Conservation (phyloP, 805 yeast species). For the Myxozyma monticola region DNA sequence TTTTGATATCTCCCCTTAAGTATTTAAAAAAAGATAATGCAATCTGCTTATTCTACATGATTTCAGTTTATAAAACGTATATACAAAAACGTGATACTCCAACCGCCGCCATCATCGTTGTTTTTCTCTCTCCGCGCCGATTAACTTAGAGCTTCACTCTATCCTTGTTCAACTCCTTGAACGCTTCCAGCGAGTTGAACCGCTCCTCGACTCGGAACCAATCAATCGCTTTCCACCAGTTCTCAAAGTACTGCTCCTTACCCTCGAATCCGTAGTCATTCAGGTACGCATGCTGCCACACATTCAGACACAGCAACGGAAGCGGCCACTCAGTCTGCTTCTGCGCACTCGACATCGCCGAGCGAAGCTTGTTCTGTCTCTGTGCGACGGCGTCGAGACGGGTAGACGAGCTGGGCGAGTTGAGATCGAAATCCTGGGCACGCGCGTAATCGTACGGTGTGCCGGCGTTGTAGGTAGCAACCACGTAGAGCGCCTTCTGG, state of each 20-base stretch:
- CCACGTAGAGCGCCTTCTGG: slow-evolving; percentile 53
- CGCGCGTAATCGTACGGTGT: slow-evolving; percentile 63
- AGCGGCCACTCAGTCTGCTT: slow-evolving; percentile 37
- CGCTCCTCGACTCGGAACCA: slow-evolving; percentile 51
- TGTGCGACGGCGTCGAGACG: slow-evolving; percentile 31
- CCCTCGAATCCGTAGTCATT: slow-evolving; percentile 81
- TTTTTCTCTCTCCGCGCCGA: not conserved
- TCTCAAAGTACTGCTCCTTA: slow-evolving; percentile 66
- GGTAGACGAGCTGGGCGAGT: slow-evolving; percentile 53
- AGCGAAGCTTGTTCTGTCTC: not conserved
- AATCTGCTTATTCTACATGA: too few relatives aligned
- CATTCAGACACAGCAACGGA: slow-evolving; percentile 73
- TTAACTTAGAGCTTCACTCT: not conserved
- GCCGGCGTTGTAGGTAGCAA: slow-evolving; percentile 89
- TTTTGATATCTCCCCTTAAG: too few relatives aligned
- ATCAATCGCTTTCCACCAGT: slow-evolving; percentile 74
- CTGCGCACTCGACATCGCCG: slow-evolving; percentile 50
- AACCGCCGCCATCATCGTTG: too few relatives aligned
- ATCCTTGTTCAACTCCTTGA: not conserved
- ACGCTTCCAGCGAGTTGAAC: slow-evolving; percentile 2
- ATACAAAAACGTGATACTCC: too few relatives aligned
- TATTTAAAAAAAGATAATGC: too few relatives aligned
- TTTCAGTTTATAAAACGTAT: too few relatives aligned
- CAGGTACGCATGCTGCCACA: slow-evolving; percentile 89
- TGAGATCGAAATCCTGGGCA: slow-evolving; percentile 73